Conservation (phyloP, 1,284 basidiomycete species). For the Cryptococcus depauperatus region DNA sequence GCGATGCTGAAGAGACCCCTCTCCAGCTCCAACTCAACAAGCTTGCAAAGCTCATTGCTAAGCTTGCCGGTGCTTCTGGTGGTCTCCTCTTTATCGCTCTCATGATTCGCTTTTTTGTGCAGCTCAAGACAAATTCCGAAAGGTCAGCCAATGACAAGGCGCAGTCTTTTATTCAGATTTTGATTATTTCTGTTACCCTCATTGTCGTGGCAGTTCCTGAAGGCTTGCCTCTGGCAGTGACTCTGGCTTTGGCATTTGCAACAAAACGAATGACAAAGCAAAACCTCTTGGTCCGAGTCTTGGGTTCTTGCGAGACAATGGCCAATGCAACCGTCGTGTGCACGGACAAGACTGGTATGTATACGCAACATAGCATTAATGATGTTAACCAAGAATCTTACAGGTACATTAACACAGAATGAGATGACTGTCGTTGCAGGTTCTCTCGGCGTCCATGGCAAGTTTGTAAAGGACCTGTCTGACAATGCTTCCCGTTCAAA, state of each 20-base stretch:
- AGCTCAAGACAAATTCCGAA: slow-evolving; percentile 58
- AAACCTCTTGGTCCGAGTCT: slow-evolving; percentile 87
- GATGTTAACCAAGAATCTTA: slow-evolving; percentile 10
- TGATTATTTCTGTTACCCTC: slow-evolving; percentile 90
- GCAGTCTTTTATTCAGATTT: slow-evolving; percentile 82
- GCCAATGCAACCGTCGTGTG: slow-evolving; percentile 93
- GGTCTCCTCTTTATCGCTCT: slow-evolving; percentile 71
- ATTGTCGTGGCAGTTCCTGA: slow-evolving; percentile 97
- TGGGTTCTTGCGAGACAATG: slow-evolving; percentile 97
- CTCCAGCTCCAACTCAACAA: slow-evolving; percentile 88
- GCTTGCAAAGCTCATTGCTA: slow-evolving; percentile 89
- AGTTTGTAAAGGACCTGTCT: slow-evolving; percentile 74
- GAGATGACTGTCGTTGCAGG: slow-evolving; percentile 93
- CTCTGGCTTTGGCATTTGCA: slow-evolving; percentile 90
- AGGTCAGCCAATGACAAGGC: slow-evolving; percentile 75
- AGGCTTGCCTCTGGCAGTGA: slow-evolving; percentile 92
- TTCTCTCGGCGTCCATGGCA: slow-evolving; percentile 83
- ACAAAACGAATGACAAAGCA: slow-evolving; percentile 95
- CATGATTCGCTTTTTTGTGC: slow-evolving; percentile 91
- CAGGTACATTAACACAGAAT: slow-evolving; percentile 75
- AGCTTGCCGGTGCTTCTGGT: slow-evolving; percentile 75
- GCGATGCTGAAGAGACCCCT: slow-evolving; percentile 56
- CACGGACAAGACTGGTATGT: slow-evolving; percentile 84
- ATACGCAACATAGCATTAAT: slow-evolving; percentile 1
- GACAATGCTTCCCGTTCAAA: slow-evolving; percentile 70